phyloP scores from a whole-genome alignment of 164 flowering plant genomes.

The Cinnamomum micranthum region DNA sequence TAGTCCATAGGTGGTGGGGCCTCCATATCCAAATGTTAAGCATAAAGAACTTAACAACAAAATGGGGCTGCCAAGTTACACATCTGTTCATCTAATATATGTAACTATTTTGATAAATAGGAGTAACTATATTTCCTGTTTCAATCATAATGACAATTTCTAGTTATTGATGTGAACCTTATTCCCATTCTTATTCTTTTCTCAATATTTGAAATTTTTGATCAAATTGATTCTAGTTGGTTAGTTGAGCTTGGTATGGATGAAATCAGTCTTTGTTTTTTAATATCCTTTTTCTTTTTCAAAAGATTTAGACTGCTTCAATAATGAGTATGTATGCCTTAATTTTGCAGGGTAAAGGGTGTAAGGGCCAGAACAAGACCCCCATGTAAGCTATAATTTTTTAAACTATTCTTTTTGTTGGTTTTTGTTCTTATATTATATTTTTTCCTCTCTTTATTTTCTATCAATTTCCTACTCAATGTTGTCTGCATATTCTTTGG shows the following conservation, averaged over 20 bases:
- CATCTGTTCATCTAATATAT: too few species aligned
- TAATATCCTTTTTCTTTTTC: neutral
- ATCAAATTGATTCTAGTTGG: neutral
- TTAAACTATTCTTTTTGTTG: slow-evolving; percentile 4
- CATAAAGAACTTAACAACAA: too few species aligned
- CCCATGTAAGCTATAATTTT: slow-evolving; percentile 39
- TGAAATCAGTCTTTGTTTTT: neutral
- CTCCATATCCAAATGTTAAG: too few species aligned
- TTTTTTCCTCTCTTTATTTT: neutral
- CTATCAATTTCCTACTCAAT: neutral
- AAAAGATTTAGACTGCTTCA: neutral
- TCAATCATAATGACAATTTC: too few species aligned
- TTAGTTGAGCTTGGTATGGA: neutral
- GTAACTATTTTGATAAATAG: too few species aligned
- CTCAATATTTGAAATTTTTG: neutral
- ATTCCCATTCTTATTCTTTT: neutral
- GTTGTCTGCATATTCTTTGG: slow-evolving; percentile 5
- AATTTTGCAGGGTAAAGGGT: slow-evolving; percentile 29
- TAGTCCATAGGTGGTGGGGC: too few species aligned
- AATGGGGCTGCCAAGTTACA: too few species aligned
- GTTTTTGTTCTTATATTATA: slow-evolving; percentile 1
- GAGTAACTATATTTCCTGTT: too few species aligned
- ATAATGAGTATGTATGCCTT: slow-evolving; percentile 10
- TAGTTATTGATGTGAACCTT: neutral
- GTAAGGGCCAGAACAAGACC: slow-evolving; percentile 19